phyloP scores from a whole-genome alignment of 2,329 filamentous ascomycete genomes.

The Didymella lethalis region DNA sequence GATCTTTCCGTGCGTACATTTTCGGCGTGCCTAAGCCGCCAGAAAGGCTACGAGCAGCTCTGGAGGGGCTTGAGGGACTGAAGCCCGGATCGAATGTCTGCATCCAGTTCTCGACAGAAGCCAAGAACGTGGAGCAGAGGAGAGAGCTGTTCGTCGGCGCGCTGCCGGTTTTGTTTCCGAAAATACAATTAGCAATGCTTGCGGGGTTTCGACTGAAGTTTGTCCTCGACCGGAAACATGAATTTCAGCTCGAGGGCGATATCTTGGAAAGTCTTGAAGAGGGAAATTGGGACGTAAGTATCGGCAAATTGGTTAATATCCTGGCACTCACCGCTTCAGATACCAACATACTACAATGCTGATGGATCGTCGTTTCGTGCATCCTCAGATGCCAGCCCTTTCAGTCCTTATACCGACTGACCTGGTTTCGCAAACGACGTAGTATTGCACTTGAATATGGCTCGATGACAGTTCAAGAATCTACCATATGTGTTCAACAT shows the following conservation, averaged over 20 bases:
- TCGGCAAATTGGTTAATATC: not conserved
- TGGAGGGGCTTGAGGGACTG: conserved; percentile 28
- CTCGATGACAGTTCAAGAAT: not conserved
- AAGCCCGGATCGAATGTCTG: conserved; percentile 24
- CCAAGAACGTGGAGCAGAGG: conserved; percentile 20
- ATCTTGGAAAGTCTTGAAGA: not conserved
- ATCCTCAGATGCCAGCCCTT: conserved; percentile 3
- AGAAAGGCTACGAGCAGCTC: conserved; percentile 25
- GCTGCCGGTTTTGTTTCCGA: conserved; percentile 19
- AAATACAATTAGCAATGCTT: conserved; percentile 16
- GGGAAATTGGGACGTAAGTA: conserved; percentile 7
- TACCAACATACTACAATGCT: conserved; percentile 8
- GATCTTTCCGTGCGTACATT: conserved; percentile 32
- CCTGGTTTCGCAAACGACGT: not conserved
- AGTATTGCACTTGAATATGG: not conserved
- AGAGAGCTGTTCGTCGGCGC: conserved; percentile 21
- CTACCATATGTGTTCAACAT: not conserved
- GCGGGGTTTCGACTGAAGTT: conserved; percentile 23
- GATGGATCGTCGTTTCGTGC: conserved; percentile 8
- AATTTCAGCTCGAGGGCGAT: conserved; percentile 14
- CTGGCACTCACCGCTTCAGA: not conserved
- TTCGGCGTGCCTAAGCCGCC: conserved; percentile 28
- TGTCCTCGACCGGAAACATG: conserved; percentile 26
- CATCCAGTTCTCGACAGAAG: conserved; percentile 27
- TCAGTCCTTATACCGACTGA: conserved; percentile 19